Evolutionary conservation across 2,329 filamentous ascomycete genomes (phyloP), one percentile per base, ranked within the genome.

Genomic region (Botrytis fragariae): DNA sequence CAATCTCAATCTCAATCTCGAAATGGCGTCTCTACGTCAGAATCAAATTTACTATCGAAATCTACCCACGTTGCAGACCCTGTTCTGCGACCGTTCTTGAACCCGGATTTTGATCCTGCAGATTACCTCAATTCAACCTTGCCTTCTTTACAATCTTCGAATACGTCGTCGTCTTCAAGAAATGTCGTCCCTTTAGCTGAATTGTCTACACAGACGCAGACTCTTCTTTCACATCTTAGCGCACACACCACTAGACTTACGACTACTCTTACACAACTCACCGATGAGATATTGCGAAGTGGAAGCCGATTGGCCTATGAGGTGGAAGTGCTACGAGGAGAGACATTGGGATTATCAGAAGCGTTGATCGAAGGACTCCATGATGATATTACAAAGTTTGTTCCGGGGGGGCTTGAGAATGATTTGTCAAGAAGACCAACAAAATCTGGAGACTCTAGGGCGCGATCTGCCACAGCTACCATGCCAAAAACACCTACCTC

Each of bases 231-330:
- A 1, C 93, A 95, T 79, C 89, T 98, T 79, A 97, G 93, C 80
- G 92, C 93, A 14, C 94, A 98, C 81, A 97, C 94, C 2, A 92
- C 93, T 29, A 89, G 94, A 63, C 85, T 98, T 12, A 94, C 94
- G 22, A 90, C 87, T 71, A 93, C 91, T 63, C 87, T 99, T 73
- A 97, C 94, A 45, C 91, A 95, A 79, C 86, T 98, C 74, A 98
- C 96, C 18, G 95, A 99, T 82, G 96, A 98, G 77, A 98, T 99
- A 76, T 83, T 99, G 75, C 89, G 96, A 73, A 95, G 93, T 79
- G 93, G 95, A 39, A 94, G 93, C 76, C 88, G 95, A 6, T 85
- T 99, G 73, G 94, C 95, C 32, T 99, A 99, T 80, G 93, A 98
- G 83, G 95, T 98, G 32, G 95, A 98, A 82, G 88, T 98, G 29